These are phyloP conservation scores for Paxillus involutus DNA, from an alignment of 768 basidiomycete species.

Conservation along the genomic window DNA sequence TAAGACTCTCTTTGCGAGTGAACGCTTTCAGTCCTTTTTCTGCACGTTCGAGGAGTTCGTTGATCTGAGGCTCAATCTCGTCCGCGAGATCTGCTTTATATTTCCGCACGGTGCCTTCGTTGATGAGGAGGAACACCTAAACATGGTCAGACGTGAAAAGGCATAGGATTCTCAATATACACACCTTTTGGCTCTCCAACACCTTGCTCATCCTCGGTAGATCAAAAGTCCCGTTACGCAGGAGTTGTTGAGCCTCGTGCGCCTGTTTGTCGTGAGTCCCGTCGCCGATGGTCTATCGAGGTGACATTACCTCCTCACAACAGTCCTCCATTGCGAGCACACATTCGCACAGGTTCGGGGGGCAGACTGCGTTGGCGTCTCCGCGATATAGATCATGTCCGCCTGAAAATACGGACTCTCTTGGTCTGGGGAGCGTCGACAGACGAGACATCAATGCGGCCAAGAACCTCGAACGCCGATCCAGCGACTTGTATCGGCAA, in stretches of 20 bases:
- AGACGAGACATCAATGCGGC: conserved; percentile 40
- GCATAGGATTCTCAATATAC: conserved; percentile 5
- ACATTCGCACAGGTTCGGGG: conserved; percentile 72
- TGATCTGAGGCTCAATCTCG: conserved; percentile 80
- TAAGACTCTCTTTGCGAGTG: conserved; percentile 57
- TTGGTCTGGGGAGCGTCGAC: conserved; percentile 45
- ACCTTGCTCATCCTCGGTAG: conserved; percentile 69
- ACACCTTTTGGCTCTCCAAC: conserved; percentile 64
- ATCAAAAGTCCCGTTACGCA: conserved; percentile 71
- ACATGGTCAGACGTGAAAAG: conserved; percentile 4
- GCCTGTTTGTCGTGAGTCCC: conserved; percentile 40
- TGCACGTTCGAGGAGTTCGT: conserved; percentile 68
- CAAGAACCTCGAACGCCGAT: background rate
- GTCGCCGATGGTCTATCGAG: background rate
- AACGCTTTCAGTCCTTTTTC: conserved; percentile 65
- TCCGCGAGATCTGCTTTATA: conserved; percentile 77
- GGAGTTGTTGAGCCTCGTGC: conserved; percentile 64
- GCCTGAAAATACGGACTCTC: conserved; percentile 74
- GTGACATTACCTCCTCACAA: conserved; percentile 62
- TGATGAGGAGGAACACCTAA: conserved; percentile 73
- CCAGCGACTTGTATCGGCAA: conserved; percentile 13
- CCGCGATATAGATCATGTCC: conserved; percentile 64
- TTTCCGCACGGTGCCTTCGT: conserved; percentile 67
- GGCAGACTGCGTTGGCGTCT: conserved; percentile 64
- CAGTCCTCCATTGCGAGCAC: conserved; percentile 79